Evolutionary conservation across 495 filamentous ascomycete species (phyloP).

Genomic region (Penicillium pancosmium): DNA sequence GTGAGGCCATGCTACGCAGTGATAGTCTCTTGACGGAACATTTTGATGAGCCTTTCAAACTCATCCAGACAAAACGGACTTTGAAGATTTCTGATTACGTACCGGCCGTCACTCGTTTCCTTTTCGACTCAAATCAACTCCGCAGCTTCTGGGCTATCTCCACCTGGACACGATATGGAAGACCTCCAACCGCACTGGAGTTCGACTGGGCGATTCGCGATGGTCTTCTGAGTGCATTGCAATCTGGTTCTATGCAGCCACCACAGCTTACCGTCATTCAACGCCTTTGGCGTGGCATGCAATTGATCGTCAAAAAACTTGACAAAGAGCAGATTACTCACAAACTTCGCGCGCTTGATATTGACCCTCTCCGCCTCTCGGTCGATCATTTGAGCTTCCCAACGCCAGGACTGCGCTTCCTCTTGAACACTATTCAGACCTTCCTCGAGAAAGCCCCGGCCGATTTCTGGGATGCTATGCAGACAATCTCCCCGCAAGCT

Average conservation of each 20-base stretch:
- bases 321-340: slow-evolving; percentile 76
- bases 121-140: slow-evolving; percentile 67
- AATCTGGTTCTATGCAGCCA: slow-evolving; percentile 46
- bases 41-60: slow-evolving; percentile 77
- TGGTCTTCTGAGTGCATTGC: slow-evolving; percentile 52
- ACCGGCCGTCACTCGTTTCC: slow-evolving; percentile 77
- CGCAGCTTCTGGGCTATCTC: slow-evolving; percentile 68
- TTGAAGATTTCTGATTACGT: slow-evolving; percentile 71
- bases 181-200: slow-evolving; percentile 61
- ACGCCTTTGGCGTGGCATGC: slow-evolving; percentile 75
- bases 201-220: slow-evolving; percentile 84
- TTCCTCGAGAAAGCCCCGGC: slow-evolving; percentile 72
- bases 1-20: slow-evolving; percentile 59
- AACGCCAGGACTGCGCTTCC: slow-evolving; percentile 58
- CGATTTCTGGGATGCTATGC: slow-evolving; percentile 86
- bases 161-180: slow-evolving; percentile 63
- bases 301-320: slow-evolving; percentile 67
- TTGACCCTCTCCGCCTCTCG: slow-evolving; percentile 73
- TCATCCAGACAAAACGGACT: slow-evolving; percentile 71
- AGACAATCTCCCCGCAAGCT: slow-evolving; percentile 70
- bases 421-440: slow-evolving; percentile 65
- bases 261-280: slow-evolving; percentile 55
- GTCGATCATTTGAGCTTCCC: slow-evolving; percentile 72
- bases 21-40: slow-evolving; percentile 53
- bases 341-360: slow-evolving; percentile 74